phyloP scores from a whole-genome alignment of 129 eudicot genomes.

The Ambrosia artemisiifolia region DNA sequence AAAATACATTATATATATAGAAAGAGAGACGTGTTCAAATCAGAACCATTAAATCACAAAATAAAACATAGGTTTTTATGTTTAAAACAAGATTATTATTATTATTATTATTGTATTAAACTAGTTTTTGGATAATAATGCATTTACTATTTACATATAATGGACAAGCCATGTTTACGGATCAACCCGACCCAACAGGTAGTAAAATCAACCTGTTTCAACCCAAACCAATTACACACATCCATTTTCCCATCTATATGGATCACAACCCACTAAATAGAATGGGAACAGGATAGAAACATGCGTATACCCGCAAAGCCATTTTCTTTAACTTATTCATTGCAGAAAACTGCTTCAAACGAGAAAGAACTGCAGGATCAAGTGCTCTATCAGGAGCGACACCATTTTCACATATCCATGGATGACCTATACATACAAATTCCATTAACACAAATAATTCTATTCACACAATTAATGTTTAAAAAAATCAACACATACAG shows the following conservation, averaged over 20 bases:
- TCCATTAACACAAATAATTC: conserved; percentile 2
- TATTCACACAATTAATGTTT: not conserved
- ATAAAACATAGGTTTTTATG: not conserved
- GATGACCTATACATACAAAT: not conserved
- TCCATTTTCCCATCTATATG: no score
- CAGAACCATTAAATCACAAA: not conserved
- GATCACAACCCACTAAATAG: no score
- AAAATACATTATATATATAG: not conserved
- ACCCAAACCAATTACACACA: no score
- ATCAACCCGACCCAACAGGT: no score
- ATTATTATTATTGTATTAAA: not conserved
- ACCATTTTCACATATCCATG: conserved; percentile 97
- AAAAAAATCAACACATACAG: conserved; percentile 48
- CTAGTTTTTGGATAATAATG: not conserved
- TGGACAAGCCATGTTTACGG: not conserved
- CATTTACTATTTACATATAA: not conserved
- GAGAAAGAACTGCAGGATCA: conserved; percentile 96
- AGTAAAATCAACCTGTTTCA: no score
- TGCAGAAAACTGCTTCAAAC: conserved; percentile 92
- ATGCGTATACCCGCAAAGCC: conserved; percentile 91
- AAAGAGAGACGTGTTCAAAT: not conserved
- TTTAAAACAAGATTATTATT: not conserved
- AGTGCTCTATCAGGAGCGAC: conserved; percentile 95
- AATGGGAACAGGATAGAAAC: no score
- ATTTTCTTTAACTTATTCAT: conserved; percentile 96